phyloP scores from a whole-genome alignment of 768 basidiomycete genomes.

The Mrakia hoshinonis region DNA sequence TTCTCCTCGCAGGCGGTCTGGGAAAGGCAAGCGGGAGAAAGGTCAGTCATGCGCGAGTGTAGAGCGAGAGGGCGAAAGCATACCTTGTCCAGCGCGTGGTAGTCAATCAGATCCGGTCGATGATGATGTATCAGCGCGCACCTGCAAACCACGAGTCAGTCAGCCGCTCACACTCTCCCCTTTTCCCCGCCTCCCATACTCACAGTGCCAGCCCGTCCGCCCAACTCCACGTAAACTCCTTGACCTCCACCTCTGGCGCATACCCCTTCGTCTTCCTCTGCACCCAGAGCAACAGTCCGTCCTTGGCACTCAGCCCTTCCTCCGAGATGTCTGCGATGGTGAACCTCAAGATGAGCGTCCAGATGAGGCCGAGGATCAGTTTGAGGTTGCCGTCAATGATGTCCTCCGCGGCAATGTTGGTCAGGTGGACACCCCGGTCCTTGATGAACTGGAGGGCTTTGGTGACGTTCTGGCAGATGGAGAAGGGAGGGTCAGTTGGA shows the following conservation, averaged over 20 bases:
- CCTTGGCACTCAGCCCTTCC: conserved; percentile 97
- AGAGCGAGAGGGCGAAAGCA: conserved; percentile 11
- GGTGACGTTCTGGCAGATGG: conserved; percentile 61
- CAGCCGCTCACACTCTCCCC: neutral
- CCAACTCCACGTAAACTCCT: conserved; percentile 89
- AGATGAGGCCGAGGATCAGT: conserved; percentile 83
- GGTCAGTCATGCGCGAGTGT: neutral
- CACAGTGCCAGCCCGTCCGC: conserved; percentile 91
- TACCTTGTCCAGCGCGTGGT: conserved; percentile 74
- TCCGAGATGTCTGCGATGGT: conserved; percentile 97
- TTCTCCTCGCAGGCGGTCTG: conserved; percentile 72
- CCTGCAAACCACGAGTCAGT: conserved; percentile 44
- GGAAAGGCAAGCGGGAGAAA: neutral
- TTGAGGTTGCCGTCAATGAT: conserved; percentile 99
- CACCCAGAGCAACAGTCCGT: conserved; percentile 94
- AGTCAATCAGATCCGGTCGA: conserved; percentile 90
- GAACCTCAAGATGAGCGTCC: conserved; percentile 93
- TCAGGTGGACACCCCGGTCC: conserved; percentile 84
- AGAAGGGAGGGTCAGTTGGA: neutral
- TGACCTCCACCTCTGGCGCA: conserved; percentile 72
- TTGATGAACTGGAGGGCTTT: conserved; percentile 93
- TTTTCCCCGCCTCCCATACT: conserved; percentile 38
- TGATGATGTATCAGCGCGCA: conserved; percentile 97
- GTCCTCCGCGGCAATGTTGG: conserved; percentile 72
- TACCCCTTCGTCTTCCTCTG: conserved; percentile 91